These are phyloP conservation scores for Sphagnum tenellum DNA, from an alignment of 225 moss, liverwort and hornwort species.

Conservation along the genomic window DNA sequence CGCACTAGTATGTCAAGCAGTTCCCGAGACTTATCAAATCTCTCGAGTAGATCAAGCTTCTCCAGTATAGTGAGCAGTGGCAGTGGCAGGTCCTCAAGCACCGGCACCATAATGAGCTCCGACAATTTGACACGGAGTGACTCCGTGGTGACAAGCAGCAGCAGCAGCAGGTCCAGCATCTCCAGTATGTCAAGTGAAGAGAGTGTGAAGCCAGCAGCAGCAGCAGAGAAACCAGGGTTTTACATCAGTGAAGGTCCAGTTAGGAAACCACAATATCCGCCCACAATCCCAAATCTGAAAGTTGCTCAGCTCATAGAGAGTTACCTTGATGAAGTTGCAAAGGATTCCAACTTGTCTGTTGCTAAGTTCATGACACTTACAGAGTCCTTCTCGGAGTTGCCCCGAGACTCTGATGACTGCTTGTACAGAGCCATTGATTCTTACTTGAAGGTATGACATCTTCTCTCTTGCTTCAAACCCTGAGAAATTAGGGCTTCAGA, in stretches of 20 bases:
- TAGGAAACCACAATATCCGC: constrained; percentile 33
- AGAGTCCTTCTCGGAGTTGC: constrained; percentile 71
- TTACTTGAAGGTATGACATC: constrained; percentile 59
- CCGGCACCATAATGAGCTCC: constrained; percentile 10
- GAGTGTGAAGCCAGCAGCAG: constrained; percentile 12
- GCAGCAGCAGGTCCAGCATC: constrained; percentile 21
- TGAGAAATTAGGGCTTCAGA: neutral
- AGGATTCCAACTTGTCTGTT: constrained; percentile 49
- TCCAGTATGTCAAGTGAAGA: constrained; percentile 15
- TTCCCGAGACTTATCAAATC: too few relatives aligned
- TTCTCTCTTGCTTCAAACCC: constrained; percentile 1
- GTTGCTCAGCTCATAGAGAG: constrained; percentile 91
- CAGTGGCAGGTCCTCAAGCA: constrained; percentile 20
- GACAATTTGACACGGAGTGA: constrained; percentile 26
- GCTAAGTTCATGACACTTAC: constrained; percentile 71
- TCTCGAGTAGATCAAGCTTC: constrained; percentile 12
- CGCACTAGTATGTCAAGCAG: too few relatives aligned
- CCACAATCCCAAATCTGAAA: constrained; percentile 62
- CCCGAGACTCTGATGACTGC: constrained; percentile 71
- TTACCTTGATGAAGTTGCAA: constrained; percentile 74
- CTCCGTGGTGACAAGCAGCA: constrained; percentile 11
- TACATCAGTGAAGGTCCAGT: constrained; percentile 13
- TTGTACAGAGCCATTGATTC: constrained; percentile 88
- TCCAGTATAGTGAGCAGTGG: constrained; percentile 18
- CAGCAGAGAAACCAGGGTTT: constrained; percentile 11